phyloP scores from a whole-genome alignment of 208 protist species.

The Phytomonas francai region DNA sequence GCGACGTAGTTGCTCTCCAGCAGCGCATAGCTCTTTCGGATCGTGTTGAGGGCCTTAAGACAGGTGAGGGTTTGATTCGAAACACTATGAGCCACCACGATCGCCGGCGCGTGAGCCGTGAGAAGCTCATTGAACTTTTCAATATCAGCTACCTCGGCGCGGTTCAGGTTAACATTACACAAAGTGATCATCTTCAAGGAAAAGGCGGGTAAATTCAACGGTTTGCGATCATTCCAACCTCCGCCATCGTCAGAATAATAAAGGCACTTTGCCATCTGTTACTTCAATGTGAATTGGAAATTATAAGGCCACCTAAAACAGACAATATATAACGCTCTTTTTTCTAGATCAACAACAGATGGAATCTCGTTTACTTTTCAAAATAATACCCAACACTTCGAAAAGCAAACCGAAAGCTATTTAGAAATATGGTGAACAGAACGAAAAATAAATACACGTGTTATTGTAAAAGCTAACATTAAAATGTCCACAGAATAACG shows the following conservation, averaged over 20 bases:
- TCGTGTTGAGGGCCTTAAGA: constrained; percentile 41
- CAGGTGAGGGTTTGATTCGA: constrained; percentile 27
- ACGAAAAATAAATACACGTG: background rate
- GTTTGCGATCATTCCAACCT: constrained; percentile 52
- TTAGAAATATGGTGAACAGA: background rate
- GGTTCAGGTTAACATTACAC: constrained; percentile 51
- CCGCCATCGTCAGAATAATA: constrained; percentile 65
- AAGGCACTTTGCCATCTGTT: constrained; percentile 9
- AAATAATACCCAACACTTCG: background rate
- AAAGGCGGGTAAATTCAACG: constrained; percentile 11
- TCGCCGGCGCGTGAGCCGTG: constrained; percentile 27
- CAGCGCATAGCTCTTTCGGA: constrained; percentile 62
- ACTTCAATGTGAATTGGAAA: background rate
- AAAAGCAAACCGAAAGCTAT: background rate
- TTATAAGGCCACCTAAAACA: background rate
- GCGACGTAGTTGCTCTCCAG: constrained; percentile 49
- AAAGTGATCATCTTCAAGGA: constrained; percentile 40
- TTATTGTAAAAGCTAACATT: background rate
- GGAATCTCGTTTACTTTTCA: background rate
- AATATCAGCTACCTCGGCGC: constrained; percentile 29
- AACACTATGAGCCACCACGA: constrained; percentile 66
- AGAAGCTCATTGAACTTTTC: constrained; percentile 58
- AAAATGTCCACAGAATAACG: background rate
- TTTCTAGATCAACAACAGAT: background rate
- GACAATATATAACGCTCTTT: background rate